Evolutionary conservation across 202 grass and related monocot species (phyloP), one percentile per base, ranked within the genome.

Genomic region (Zizania palustris): DNA sequence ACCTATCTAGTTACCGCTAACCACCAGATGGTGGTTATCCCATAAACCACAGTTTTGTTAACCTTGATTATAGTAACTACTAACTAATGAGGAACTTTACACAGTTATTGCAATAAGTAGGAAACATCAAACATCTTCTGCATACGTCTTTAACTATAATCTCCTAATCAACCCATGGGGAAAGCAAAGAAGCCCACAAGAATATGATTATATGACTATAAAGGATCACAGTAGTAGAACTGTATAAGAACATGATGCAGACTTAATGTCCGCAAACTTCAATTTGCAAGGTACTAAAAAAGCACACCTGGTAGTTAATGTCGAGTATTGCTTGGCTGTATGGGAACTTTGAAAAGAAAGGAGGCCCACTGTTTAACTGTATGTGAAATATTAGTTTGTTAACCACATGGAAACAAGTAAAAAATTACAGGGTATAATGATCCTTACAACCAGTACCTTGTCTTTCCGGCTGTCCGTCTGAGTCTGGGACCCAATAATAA

Each of bases 271-370:
- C 73, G 20, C 34, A 44, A 75, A 93, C 65, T 71, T 75, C 13
- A 75, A 79, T 64, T 69, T 38, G 41, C 55, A 71, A 74, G n/a
- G 19, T 62, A 88, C 51, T 57, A 79, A n/a, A 28, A 49, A 78
- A 84, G 7, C 21, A 34, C 84, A 94, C 95, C 89, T 91, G 89
- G 71, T 94, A 88, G 54, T 87, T 87, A 78, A 98, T 83, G 78
- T 98, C 91, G 21, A 98, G 72, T 75, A 98, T 70, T 80, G 91
- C 79, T 86, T 98, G 91, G 84, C 85, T 90, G 74, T 88, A 93
- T 5, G 83, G 83, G 81, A 97, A 97, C 76, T 97, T 97, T 71
- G 90, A 87, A 74, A 97, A 84, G 66, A 93, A 93, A 76, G 92
- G 89, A 79, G 88, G 89, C 41, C 86, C 87, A 42, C 71, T 70